These are phyloP conservation scores for Solanum tacnaense DNA, from an alignment of 257 asterid species.

Conservation along the genomic window DNA sequence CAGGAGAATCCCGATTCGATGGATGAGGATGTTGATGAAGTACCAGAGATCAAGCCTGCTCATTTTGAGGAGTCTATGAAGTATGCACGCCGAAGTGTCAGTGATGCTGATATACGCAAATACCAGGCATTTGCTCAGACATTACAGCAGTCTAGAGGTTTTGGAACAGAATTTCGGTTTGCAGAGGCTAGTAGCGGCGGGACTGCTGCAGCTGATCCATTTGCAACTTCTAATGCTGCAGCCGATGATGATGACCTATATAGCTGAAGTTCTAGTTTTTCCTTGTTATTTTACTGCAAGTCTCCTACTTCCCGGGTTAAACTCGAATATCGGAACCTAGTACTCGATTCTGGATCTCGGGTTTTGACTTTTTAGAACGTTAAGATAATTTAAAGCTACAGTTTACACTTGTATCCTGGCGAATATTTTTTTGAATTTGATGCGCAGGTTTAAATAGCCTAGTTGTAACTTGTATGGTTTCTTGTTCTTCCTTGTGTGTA, in stretches of 20 bases:
- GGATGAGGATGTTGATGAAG: slow-evolving; percentile 49
- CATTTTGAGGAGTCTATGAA: slow-evolving; percentile 70
- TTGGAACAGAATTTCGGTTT: slow-evolving; percentile 57
- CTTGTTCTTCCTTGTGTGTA: not conserved
- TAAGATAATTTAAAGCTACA: not conserved
- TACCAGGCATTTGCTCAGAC: slow-evolving; percentile 65
- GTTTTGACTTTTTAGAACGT: not conserved
- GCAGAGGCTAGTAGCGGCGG: slow-evolving; percentile 19
- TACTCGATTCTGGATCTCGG: not conserved
- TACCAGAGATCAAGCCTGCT: slow-evolving; percentile 44
- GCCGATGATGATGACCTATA: slow-evolving; percentile 55
- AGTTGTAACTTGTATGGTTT: not conserved
- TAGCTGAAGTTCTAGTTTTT: slow-evolving; percentile 5
- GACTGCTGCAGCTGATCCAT: slow-evolving; percentile 30
- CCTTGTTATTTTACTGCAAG: not conserved
- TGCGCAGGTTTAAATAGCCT: not conserved
- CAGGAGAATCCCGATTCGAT: slow-evolving; percentile 30
- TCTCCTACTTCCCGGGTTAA: not conserved
- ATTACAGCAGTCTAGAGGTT: slow-evolving; percentile 57
- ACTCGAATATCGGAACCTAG: not conserved
- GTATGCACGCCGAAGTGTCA: slow-evolving; percentile 55
- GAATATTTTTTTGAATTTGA: not conserved
- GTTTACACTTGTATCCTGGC: not conserved
- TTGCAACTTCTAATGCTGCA: slow-evolving; percentile 34
- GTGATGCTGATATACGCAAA: slow-evolving; percentile 64